Conservation (phyloP, 257 asterid species). For the Nicotiana sylvestris region DNA sequence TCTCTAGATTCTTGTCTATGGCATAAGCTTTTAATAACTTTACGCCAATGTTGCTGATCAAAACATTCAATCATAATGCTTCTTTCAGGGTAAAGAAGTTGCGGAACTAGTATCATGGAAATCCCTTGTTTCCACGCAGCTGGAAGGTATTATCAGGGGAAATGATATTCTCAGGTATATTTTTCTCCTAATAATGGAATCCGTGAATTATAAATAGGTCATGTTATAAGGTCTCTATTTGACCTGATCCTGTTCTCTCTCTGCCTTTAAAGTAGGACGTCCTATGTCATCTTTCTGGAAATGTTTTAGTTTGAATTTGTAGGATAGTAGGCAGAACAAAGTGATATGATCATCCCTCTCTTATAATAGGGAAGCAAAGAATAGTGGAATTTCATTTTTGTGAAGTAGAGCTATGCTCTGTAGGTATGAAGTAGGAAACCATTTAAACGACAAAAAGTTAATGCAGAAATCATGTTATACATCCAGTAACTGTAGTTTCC, state of each 20-base stretch:
- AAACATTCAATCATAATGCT: slow-evolving; percentile 8
- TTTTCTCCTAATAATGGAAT: not conserved
- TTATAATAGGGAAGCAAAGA: not conserved
- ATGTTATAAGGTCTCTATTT: not conserved
- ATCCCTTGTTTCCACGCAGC: slow-evolving; percentile 61
- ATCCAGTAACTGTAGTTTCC: not conserved
- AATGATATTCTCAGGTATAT: slow-evolving; percentile 70
- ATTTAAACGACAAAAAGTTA: not conserved
- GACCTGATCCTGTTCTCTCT: not conserved
- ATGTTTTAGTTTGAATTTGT: not conserved
- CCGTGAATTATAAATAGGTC: not conserved
- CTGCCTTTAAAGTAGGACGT: not conserved
- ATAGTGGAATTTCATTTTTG: not conserved
- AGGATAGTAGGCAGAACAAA: not conserved
- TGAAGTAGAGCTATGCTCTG: not conserved
- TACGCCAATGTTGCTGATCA: not conserved
- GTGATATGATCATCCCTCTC: not conserved
- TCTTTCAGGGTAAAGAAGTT: slow-evolving; percentile 69
- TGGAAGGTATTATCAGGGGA: slow-evolving; percentile 51
- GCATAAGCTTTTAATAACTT: not conserved
- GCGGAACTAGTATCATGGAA: slow-evolving; percentile 72
- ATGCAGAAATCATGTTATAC: not conserved
- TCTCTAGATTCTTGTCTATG: not conserved
- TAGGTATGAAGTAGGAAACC: not conserved
- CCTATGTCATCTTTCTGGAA: not conserved